These are phyloP conservation scores for Candida awuae DNA, from an alignment of 805 yeast genomes.

Conservation along the genomic window DNA sequence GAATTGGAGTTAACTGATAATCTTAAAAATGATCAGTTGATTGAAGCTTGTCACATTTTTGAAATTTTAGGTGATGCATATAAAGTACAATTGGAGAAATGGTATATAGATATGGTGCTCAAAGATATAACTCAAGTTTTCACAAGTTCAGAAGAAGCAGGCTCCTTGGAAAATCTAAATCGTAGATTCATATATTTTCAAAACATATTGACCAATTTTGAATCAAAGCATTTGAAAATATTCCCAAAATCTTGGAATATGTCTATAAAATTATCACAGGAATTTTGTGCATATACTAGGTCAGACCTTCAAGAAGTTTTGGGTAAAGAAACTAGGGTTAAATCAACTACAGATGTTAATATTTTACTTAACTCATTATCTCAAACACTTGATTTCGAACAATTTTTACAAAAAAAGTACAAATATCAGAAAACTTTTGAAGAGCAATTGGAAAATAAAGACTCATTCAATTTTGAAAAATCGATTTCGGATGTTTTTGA, in stretches of 20 bases:
- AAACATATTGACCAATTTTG: slow-evolving; percentile 52
- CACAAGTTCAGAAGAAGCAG: slow-evolving; percentile 82
- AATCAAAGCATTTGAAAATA: slow-evolving; percentile 38
- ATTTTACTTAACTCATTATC: slow-evolving; percentile 61
- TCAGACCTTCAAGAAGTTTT: slow-evolving; percentile 55
- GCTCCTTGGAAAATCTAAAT: slow-evolving; percentile 78
- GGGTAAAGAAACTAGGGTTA: slow-evolving; percentile 30
- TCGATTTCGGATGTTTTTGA: slow-evolving; percentile 64
- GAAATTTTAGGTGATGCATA: slow-evolving; percentile 54
- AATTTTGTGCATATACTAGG: slow-evolving; percentile 62
- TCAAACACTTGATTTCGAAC: slow-evolving; percentile 79
- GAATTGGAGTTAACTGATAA: slow-evolving; percentile 40
- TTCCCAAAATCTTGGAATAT: slow-evolving; percentile 76
- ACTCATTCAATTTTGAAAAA: slow-evolving; percentile 27
- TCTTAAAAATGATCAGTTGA: slow-evolving; percentile 29
- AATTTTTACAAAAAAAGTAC: slow-evolving; percentile 56
- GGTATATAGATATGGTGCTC: slow-evolving; percentile 66
- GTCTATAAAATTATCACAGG: slow-evolving; percentile 47
- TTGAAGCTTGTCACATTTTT: slow-evolving; percentile 65
- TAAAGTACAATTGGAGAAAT: slow-evolving; percentile 51
- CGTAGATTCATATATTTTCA: slow-evolving; percentile 78
- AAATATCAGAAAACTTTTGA: slow-evolving; percentile 32
- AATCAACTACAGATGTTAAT: slow-evolving; percentile 42
- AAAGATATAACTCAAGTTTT: slow-evolving; percentile 73
- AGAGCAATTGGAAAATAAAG: slow-evolving; percentile 28